A percentile compares a stretch with the other conserved stretches of the same genome.
These are phyloP conservation scores for Eutrema heterophyllum DNA, from an alignment of 345 rosid genomes.

Conservation along the genomic window DNA sequence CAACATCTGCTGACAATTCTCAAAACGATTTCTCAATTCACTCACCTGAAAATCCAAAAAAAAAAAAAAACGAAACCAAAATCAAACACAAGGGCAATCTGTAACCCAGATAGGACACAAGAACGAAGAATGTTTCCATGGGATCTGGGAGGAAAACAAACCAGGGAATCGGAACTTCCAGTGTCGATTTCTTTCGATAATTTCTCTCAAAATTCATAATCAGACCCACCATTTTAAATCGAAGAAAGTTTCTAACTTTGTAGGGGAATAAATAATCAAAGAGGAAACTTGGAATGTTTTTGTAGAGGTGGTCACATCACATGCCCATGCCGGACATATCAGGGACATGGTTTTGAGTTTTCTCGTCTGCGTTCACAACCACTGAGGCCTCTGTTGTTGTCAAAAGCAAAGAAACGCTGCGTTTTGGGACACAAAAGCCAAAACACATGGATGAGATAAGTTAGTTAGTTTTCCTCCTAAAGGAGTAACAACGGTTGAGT, in stretches of 20 bases:
- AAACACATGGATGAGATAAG: too few relatives aligned
- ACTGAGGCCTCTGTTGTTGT: too few relatives aligned
- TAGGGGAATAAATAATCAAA: background rate
- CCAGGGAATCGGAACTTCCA: constrained; percentile 68
- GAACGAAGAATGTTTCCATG: too few relatives aligned
- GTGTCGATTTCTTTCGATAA: constrained; percentile 56
- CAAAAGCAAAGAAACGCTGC: too few relatives aligned
- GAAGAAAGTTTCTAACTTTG: background rate
- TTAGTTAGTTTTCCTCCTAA: too few relatives aligned
- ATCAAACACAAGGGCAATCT: background rate
- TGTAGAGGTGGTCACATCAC: too few relatives aligned
- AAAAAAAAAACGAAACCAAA: background rate
- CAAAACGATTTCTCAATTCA: constrained; percentile 61
- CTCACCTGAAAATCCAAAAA: constrained; percentile 27
- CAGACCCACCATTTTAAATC: background rate
- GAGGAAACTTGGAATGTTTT: background rate
- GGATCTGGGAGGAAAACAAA: background rate
- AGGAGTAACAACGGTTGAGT: too few relatives aligned
- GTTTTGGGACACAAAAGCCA: too few relatives aligned
- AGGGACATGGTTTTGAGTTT: too few relatives aligned
- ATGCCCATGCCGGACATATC: too few relatives aligned
- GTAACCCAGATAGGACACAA: background rate
- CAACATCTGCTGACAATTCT: constrained; percentile 74
- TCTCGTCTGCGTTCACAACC: too few relatives aligned
- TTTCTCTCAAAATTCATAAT: constrained; percentile 33